phyloP scores from a whole-genome alignment of 257 asterid genomes.

The Salvia splendens region DNA sequence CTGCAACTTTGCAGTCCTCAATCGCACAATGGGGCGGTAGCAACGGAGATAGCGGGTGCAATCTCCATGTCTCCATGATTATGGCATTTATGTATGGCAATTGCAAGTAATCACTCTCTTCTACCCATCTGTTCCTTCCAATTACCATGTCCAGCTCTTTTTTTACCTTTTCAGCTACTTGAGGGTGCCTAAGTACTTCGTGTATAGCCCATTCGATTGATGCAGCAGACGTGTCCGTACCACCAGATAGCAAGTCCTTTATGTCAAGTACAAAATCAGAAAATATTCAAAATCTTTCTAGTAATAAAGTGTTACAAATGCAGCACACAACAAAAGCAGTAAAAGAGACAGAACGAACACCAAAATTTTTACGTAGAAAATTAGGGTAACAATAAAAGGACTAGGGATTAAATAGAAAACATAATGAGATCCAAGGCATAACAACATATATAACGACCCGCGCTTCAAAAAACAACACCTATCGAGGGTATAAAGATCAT shows the following conservation, averaged over 20 bases:
- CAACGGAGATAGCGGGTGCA: constrained; percentile 33
- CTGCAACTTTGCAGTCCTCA: constrained; percentile 37
- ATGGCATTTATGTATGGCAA: constrained; percentile 41
- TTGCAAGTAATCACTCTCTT: constrained; percentile 30
- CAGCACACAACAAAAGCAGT: no score
- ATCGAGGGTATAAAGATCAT: no score
- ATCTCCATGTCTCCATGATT: constrained; percentile 33
- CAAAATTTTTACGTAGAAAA: no score
- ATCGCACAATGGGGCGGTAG: constrained; percentile 31
- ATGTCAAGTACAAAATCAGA: no score
- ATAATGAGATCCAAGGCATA: no score
- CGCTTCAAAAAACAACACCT: no score
- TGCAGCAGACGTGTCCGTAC: constrained; percentile 29
- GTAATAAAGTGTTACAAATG: no score
- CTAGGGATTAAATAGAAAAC: no score
- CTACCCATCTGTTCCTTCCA: constrained; percentile 39
- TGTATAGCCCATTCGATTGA: constrained; percentile 33
- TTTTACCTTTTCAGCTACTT: constrained; percentile 21
- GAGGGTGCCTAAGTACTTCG: constrained; percentile 26
- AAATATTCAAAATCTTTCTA: no score
- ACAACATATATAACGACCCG: no score
- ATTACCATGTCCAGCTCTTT: constrained; percentile 36
- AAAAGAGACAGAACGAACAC: no score
- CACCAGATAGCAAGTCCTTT: constrained; percentile 29
- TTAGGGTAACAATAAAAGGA: no score